These are phyloP conservation scores for Ophiostoma himal-ulmi DNA, from an alignment of 2,329 filamentous ascomycete species.

Conservation along the genomic window DNA sequence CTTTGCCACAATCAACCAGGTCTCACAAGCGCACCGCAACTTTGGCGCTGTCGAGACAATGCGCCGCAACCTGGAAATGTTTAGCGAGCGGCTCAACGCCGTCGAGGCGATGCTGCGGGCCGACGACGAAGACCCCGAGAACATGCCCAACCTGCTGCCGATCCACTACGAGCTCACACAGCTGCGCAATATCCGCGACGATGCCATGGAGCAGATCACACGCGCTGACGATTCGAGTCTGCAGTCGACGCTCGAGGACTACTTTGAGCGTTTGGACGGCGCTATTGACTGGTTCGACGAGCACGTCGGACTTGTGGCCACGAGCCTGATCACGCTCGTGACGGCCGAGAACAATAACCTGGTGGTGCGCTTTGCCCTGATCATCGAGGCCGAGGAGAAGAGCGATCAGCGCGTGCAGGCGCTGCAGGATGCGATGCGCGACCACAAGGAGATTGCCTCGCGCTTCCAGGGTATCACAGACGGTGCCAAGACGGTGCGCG, in stretches of 20 bases:
- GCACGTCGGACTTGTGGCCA: slow-evolving; percentile 79
- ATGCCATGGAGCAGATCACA: slow-evolving; percentile 93
- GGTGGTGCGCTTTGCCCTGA: slow-evolving; percentile 82
- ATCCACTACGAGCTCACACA: slow-evolving; percentile 90
- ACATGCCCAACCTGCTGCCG: slow-evolving; percentile 83
- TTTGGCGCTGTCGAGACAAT: slow-evolving; percentile 92
- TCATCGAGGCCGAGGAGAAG: slow-evolving; percentile 94
- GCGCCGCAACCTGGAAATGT: slow-evolving; percentile 83
- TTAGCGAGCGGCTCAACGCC: slow-evolving; percentile 67
- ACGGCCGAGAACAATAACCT: slow-evolving; percentile 81
- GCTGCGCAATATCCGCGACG: slow-evolving; percentile 87
- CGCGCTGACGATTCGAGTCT: slow-evolving; percentile 66
- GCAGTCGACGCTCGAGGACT: slow-evolving; percentile 78
- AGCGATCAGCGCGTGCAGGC: slow-evolving; percentile 88
- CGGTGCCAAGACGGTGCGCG: slow-evolving; percentile 83
- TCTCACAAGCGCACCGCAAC: slow-evolving; percentile 92
- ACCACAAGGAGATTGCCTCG: slow-evolving; percentile 89
- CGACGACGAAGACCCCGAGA: slow-evolving; percentile 79
- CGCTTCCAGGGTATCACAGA: slow-evolving; percentile 94
- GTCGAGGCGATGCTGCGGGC: slow-evolving; percentile 74
- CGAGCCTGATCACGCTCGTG: slow-evolving; percentile 84
- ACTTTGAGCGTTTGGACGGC: slow-evolving; percentile 79
- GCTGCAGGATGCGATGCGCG: slow-evolving; percentile 87
- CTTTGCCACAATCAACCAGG: slow-evolving; percentile 85
- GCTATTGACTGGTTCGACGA: slow-evolving; percentile 94